Conservation (phyloP, 306 rosid genomes). For the Pyrus betulifolia region DNA sequence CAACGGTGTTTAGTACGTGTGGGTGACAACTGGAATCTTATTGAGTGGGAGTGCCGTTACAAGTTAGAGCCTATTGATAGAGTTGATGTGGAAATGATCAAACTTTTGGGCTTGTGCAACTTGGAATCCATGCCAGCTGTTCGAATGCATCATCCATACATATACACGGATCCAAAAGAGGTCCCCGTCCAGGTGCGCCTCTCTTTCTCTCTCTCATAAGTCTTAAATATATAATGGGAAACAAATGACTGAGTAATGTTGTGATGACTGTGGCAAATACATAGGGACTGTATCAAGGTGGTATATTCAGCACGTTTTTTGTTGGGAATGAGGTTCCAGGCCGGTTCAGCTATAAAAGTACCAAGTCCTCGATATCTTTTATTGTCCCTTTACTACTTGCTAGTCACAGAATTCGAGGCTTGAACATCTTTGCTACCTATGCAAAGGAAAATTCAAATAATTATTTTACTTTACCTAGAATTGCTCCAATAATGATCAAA, state of each 20-base stretch:
- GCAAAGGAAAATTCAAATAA: neutral
- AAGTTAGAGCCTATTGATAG: neutral
- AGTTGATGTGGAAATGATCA: neutral
- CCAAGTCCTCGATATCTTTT: neutral
- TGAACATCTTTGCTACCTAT: neutral
- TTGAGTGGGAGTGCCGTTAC: neutral
- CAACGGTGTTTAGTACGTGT: rapidly evolving
- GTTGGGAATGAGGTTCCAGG: neutral
- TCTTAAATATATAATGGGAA: no score
- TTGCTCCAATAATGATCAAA: neutral
- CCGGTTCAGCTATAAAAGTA: neutral
- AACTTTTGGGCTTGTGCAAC: neutral
- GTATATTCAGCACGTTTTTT: neutral
- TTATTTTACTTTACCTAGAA: rapidly evolving
- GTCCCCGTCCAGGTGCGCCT: neutral
- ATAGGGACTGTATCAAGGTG: neutral
- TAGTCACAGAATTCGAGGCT: neutral
- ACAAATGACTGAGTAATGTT: no score
- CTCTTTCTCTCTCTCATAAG: neutral
- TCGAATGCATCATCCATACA: rapidly evolving
- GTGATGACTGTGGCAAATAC: no score
- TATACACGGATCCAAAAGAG: no score
- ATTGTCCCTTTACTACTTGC: neutral
- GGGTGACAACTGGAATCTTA: neutral
- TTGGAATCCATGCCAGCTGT: neutral